A percentile compares a stretch with the other conserved stretches of the same genome.
phyloP scores from a whole-genome alignment of 805 yeast species.

The Pichia eremophila region DNA sequence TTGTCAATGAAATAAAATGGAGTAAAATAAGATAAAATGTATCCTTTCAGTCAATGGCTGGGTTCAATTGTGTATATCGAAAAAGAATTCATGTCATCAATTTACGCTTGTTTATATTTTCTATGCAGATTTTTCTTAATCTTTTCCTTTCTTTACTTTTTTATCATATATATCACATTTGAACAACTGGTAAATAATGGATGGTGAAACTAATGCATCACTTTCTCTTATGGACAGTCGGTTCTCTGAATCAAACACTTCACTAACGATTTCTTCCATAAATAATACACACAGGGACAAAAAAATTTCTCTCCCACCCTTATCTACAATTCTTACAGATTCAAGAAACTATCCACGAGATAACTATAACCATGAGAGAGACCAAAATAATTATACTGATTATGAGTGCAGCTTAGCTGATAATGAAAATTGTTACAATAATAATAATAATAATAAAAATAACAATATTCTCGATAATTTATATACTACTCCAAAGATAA shows the following conservation, averaged over 20 bases:
- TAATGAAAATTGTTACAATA: background rate
- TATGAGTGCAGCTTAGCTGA: background rate
- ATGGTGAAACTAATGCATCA: background rate
- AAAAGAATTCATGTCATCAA: too few species aligned
- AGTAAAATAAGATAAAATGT: too few species aligned
- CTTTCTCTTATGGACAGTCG: background rate
- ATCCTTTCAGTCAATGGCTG: too few species aligned
- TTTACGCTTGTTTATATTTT: too few species aligned
- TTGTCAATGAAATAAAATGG: too few species aligned
- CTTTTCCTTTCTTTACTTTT: background rate
- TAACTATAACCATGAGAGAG: background rate
- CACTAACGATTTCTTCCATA: background rate
- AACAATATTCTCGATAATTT: background rate
- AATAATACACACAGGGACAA: background rate
- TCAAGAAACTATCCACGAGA: background rate
- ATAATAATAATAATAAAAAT: background rate
- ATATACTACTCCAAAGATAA: constrained; percentile 3
- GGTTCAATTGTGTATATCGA: too few species aligned
- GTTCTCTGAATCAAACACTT: background rate
- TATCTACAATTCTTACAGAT: background rate
- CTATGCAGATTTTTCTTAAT: too few species aligned
- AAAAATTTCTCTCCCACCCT: background rate
- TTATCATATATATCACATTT: background rate
- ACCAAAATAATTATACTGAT: background rate
- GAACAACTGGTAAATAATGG: background rate